These are phyloP conservation scores for Margaritispora aquatica DNA, from an alignment of 495 filamentous ascomycete species.

Conservation along the genomic window DNA sequence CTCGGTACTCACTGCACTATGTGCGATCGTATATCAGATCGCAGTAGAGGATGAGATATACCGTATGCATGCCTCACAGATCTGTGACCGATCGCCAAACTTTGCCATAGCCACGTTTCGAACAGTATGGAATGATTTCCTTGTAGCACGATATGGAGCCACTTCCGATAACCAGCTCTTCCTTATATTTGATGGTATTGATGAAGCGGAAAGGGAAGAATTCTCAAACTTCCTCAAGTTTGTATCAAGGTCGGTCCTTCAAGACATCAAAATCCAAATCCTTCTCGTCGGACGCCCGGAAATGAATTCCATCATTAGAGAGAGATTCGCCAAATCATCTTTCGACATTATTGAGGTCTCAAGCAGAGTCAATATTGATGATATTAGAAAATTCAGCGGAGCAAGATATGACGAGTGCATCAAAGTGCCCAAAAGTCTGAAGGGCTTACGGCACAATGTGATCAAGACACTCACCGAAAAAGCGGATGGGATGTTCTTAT, in stretches of 20 bases:
- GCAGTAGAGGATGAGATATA: slow-evolving; percentile 8
- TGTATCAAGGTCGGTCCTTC: slow-evolving; percentile 2
- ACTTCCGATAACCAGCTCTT: slow-evolving; percentile 9
- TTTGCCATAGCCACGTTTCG: slow-evolving; percentile 3
- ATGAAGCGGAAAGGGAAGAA: slow-evolving; percentile 10
- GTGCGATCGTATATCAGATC: slow-evolving; percentile 11
- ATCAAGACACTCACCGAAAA: slow-evolving; percentile 7
- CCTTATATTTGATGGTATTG: slow-evolving; percentile 11
- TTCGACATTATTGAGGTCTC: slow-evolving; percentile 7
- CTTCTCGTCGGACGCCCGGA: slow-evolving; percentile 11
- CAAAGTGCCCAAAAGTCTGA: slow-evolving; percentile 9
- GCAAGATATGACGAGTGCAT: slow-evolving; percentile 8
- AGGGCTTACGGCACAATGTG: slow-evolving; percentile 8
- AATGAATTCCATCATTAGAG: slow-evolving; percentile 6
- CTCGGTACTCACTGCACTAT: slow-evolving; percentile 6
- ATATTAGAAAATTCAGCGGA: slow-evolving; percentile 11
- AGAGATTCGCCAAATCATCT: slow-evolving; percentile 3
- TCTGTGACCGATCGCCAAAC: slow-evolving; percentile 9
- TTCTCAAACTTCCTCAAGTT: slow-evolving; percentile 5
- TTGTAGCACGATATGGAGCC: slow-evolving; percentile 4
- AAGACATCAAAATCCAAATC: slow-evolving; percentile 7
- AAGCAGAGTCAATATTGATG: slow-evolving; percentile 8
- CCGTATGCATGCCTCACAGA: slow-evolving; percentile 1
- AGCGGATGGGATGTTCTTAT: slow-evolving; percentile 16
- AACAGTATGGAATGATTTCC: slow-evolving; percentile 14